These are phyloP conservation scores for Globisporangium cystogenes DNA, from an alignment of 352 stramenopile genomes.

Conservation along the genomic window DNA sequence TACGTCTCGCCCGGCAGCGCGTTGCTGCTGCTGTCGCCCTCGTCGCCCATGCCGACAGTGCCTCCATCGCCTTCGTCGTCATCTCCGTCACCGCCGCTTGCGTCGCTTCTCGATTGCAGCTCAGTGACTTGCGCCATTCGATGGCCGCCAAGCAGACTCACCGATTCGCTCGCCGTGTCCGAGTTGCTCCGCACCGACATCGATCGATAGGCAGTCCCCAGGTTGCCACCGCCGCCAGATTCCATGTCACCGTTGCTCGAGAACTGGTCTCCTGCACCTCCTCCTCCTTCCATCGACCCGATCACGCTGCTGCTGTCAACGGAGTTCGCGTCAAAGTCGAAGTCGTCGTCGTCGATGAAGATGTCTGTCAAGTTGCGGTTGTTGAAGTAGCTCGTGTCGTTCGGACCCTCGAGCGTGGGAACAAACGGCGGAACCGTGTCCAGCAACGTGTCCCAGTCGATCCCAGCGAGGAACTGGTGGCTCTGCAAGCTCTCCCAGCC, in stretches of 20 bases:
- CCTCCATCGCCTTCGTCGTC: not conserved
- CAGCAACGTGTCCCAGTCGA: slow-evolving; percentile 81
- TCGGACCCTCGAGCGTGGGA: slow-evolving; percentile 75
- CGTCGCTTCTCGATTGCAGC: not conserved
- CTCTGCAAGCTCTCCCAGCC: slow-evolving; percentile 54
- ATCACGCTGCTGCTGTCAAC: slow-evolving; percentile 16
- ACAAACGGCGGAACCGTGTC: slow-evolving; percentile 82
- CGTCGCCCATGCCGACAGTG: slow-evolving; percentile 2
- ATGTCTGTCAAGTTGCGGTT: slow-evolving; percentile 83
- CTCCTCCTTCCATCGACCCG: slow-evolving; percentile 1
- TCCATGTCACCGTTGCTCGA: slow-evolving; percentile 5
- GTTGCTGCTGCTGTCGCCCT: slow-evolving; percentile 26
- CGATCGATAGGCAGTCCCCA: not conserved
- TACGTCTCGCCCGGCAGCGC: slow-evolving; percentile 73
- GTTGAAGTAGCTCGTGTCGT: slow-evolving; percentile 90
- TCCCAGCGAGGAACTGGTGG: slow-evolving; percentile 71
- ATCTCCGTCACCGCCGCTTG: not conserved
- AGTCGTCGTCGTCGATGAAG: slow-evolving; percentile 82
- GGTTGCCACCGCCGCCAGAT: not conserved
- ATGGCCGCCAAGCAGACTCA: slow-evolving; percentile 1
- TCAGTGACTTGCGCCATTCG: too few species aligned
- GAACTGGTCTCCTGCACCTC: slow-evolving; percentile 1
- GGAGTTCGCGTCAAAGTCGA: slow-evolving; percentile 46
- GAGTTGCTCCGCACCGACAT: slow-evolving; percentile 1
- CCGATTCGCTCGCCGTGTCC: slow-evolving; percentile 10